These are phyloP conservation scores for Hypericum perforatum DNA, from an alignment of 345 rosid genomes.

Conservation along the genomic window DNA sequence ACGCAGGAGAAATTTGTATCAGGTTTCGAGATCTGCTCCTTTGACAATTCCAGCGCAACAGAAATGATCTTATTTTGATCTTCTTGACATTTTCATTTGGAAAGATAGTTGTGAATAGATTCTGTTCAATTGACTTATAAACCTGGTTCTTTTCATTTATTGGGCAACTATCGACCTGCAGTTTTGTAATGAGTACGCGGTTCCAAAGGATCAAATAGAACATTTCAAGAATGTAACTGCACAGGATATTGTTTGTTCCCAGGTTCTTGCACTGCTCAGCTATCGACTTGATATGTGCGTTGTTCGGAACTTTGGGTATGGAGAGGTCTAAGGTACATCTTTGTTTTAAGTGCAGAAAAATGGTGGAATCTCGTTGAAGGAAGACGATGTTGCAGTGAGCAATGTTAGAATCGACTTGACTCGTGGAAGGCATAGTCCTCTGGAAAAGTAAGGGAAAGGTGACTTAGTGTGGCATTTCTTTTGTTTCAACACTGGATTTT, in stretches of 20 bases:
- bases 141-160: too few species aligned
- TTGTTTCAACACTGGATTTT: background rate
- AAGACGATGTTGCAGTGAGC: constrained; percentile 71
- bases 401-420: constrained; percentile 86
- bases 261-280: constrained; percentile 31
- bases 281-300: background rate
- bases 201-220: constrained; percentile 74
- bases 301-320: background rate
- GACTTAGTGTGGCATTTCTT: background rate
- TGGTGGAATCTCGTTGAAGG: constrained; percentile 48
- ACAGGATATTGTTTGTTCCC: constrained; percentile 83
- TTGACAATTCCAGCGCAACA: background rate
- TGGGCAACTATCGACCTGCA: constrained; percentile 20
- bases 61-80: too few species aligned
- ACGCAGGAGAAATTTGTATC: constrained; percentile 77
- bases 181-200: constrained; percentile 94
- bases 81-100: too few species aligned
- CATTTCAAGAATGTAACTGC: constrained; percentile 75
- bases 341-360: constrained; percentile 38
- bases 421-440: constrained; percentile 78
- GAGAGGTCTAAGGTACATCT: background rate
- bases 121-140: too few species aligned
- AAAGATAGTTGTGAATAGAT: too few species aligned
- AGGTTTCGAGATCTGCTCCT: constrained; percentile 29
- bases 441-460: constrained; percentile 48